Conservation (phyloP, 1,284 basidiomycete genomes). For the Hymenochaete sp. region DNA sequence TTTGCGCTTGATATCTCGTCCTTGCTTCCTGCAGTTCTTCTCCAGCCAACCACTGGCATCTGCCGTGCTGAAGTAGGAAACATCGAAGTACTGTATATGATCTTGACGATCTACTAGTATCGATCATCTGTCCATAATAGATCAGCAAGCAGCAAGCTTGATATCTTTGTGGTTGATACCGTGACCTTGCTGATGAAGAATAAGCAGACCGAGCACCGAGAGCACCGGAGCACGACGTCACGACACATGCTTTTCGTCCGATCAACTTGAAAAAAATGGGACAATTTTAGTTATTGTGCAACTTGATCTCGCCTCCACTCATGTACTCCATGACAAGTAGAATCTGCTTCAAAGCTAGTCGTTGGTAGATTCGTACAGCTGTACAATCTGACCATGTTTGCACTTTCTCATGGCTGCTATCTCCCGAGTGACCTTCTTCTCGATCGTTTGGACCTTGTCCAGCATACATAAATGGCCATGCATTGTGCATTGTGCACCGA, state of each 20-base stretch:
- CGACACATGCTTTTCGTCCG: constrained; percentile 84
- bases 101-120: constrained; percentile 86
- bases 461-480: constrained; percentile 35
- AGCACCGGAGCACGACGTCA: constrained; percentile 86
- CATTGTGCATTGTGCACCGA: constrained; percentile 26
- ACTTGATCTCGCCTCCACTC: constrained; percentile 88
- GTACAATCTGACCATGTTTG: constrained; percentile 85
- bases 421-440: constrained; percentile 78
- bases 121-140: constrained; percentile 83
- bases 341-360: constrained; percentile 85
- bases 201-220: constrained; percentile 92
- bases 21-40: no score
- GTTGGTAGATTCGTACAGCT: constrained; percentile 92
- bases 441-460: constrained; percentile 60
- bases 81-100: constrained; percentile 97
- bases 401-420: constrained; percentile 99
- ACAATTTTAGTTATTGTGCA: constrained; percentile 54
- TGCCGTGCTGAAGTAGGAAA: constrained; percentile 92
- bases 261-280: constrained; percentile 76
- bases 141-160: constrained; percentile 97
- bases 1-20: no score
- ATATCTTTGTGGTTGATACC: constrained; percentile 99
- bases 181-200: constrained; percentile 90
- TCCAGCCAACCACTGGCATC: no score
- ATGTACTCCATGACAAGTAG: constrained; percentile 98